These are phyloP conservation scores for Arachis hypogaea DNA, from an alignment of 306 rosid genomes.

Conservation along the genomic window DNA sequence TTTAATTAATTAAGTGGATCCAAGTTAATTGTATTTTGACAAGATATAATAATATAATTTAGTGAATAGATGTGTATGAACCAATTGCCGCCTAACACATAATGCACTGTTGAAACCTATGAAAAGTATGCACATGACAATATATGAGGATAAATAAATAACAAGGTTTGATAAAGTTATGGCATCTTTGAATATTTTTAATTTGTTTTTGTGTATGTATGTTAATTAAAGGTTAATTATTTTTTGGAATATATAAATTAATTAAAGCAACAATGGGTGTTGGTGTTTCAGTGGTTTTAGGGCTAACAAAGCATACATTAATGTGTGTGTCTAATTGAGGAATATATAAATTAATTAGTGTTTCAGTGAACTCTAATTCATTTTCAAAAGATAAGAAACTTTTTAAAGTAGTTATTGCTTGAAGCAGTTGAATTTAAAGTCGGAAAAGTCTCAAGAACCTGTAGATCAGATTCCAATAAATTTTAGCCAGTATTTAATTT, in stretches of 20 bases:
- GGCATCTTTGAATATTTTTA: conserved; percentile 39
- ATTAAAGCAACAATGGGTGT: conserved; percentile 3
- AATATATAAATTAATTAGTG: no score
- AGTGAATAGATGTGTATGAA: conserved; percentile 33
- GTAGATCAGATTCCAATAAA: no score
- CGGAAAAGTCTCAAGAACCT: no score
- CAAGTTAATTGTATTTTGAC: conserved; percentile 25
- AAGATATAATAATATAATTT: conserved; percentile 20
- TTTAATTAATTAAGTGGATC: background rate
- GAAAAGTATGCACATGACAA: conserved; percentile 36
- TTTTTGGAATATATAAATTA: conserved; percentile 12
- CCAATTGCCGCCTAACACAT: conserved; percentile 39
- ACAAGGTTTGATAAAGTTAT: conserved; percentile 37
- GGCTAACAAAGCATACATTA: conserved; percentile 3
- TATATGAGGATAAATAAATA: conserved; percentile 23
- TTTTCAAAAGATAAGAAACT: background rate
- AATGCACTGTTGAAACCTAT: conserved; percentile 6
- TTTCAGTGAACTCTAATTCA: background rate
- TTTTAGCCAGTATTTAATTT: no score
- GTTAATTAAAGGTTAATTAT: conserved; percentile 27
- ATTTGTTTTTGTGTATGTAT: background rate
- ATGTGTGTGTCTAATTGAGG: background rate
- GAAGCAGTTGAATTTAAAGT: background rate
- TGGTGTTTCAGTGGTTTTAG: conserved; percentile 27
- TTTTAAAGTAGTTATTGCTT: background rate